phyloP scores from a whole-genome alignment of 495 filamentous ascomycete genomes.

The Geopyxis carbonaria region DNA sequence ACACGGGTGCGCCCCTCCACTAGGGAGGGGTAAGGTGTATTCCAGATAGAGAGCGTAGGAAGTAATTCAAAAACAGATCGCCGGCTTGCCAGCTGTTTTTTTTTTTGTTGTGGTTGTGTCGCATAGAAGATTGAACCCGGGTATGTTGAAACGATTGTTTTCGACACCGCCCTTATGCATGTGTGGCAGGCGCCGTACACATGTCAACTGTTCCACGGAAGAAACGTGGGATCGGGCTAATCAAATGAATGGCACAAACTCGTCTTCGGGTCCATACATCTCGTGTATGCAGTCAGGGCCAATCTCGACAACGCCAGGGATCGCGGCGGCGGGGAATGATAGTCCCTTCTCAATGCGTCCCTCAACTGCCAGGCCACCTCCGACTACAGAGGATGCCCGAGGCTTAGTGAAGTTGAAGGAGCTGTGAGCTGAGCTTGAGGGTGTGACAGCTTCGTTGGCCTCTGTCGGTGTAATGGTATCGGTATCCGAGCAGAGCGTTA shows the following conservation, averaged over 20 bases:
- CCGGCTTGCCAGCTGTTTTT: too few relatives aligned
- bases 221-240: not conserved
- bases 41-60: too few relatives aligned
- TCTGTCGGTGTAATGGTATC: constrained; percentile 25
- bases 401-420: constrained; percentile 14
- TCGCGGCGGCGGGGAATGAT: constrained; percentile 23
- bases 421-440: constrained; percentile 22
- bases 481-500: constrained; percentile 24
- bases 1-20: too few relatives aligned
- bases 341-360: constrained; percentile 20
- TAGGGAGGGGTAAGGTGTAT: too few relatives aligned
- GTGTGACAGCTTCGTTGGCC: constrained; percentile 21
- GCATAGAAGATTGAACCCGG: too few relatives aligned
- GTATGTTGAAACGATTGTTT: too few relatives aligned
- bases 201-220: not conserved
- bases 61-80: too few relatives aligned
- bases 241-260: constrained; percentile 24
- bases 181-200: too few relatives aligned
- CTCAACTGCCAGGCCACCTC: constrained; percentile 9
- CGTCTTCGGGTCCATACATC: constrained; percentile 14
- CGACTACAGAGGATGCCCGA: constrained; percentile 1
- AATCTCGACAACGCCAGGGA: constrained; percentile 23
- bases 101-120: too few relatives aligned
- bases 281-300: constrained; percentile 16
- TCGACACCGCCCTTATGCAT: too few relatives aligned